Conservation (phyloP, 1,139 yeast species). For the Meyerozyma smithsonii region DNA sequence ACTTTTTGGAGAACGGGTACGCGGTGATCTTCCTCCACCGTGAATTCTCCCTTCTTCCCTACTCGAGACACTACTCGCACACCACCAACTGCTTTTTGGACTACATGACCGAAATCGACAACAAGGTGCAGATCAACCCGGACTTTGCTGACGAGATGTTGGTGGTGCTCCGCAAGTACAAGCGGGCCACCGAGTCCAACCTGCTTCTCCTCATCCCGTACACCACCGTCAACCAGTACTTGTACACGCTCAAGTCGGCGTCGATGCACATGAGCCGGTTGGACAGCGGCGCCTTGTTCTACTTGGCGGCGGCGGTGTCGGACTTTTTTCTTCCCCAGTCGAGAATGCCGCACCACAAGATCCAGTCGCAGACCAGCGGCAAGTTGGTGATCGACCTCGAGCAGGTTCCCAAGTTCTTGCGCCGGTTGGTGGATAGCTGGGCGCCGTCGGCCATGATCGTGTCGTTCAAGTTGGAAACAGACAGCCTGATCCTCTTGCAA, state of each 20-base stretch:
- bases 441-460: conserved; percentile 94
- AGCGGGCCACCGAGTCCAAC: conserved; percentile 52
- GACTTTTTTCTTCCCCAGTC: conserved; percentile 91
- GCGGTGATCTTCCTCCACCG: conserved; percentile 91
- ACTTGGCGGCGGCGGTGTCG: conserved; percentile 95
- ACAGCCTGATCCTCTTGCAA: conserved; percentile 57
- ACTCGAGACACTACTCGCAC: conserved; percentile 82
- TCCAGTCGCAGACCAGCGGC: conserved; percentile 72
- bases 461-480: conserved; percentile 93
- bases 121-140: conserved; percentile 54
- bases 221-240: conserved; percentile 91
- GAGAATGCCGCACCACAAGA: conserved; percentile 86
- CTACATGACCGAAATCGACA: conserved; percentile 57
- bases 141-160: conserved; percentile 61
- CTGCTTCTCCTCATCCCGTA: conserved; percentile 72
- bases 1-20: conserved; percentile 77
- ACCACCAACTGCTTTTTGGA: conserved; percentile 83
- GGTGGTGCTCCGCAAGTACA: conserved; percentile 61
- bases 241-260: conserved; percentile 71
- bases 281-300: conserved; percentile 62
- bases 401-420: conserved; percentile 92
- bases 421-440: conserved; percentile 88
- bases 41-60: conserved; percentile 87
- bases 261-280: conserved; percentile 56
- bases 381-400: conserved; percentile 80